Conservation (phyloP, 805 yeast species). For the Geotrichum ghanense region DNA sequence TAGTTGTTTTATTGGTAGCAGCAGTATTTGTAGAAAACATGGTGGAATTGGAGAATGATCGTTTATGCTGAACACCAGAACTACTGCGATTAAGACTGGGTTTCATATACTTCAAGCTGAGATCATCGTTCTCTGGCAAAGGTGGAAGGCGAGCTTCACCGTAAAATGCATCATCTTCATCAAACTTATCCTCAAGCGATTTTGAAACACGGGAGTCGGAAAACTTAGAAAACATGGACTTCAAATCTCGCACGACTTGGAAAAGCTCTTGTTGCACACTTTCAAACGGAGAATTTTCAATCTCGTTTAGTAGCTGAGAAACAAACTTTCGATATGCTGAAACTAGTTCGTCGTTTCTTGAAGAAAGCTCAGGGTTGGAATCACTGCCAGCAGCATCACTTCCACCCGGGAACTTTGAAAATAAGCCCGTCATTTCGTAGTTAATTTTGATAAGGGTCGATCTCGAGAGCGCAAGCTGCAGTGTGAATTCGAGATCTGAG, state of each 20-base stretch:
- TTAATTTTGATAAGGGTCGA: slow-evolving; percentile 22
- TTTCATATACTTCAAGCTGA: not conserved
- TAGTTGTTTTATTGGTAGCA: slow-evolving; percentile 8
- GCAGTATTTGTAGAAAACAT: slow-evolving; percentile 5
- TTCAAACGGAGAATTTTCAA: slow-evolving; percentile 19
- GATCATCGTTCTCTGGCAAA: not conserved
- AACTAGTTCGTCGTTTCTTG: slow-evolving; percentile 1
- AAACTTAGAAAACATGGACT: slow-evolving; percentile 20
- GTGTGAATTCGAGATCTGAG: slow-evolving; percentile 18
- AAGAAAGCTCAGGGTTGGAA: not conserved
- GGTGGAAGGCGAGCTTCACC: not conserved
- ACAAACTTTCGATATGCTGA: slow-evolving; percentile 19
- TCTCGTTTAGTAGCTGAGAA: slow-evolving; percentile 17
- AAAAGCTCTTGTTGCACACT: slow-evolving; percentile 21
- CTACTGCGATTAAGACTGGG: not conserved
- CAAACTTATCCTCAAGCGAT: not conserved
- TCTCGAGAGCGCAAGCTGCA: slow-evolving; percentile 22
- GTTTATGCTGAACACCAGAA: slow-evolving; percentile 5
- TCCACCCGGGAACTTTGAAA: slow-evolving; percentile 9
- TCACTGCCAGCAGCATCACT: slow-evolving; percentile 1
- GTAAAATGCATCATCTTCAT: not conserved
- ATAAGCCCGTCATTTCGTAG: slow-evolving; percentile 18
- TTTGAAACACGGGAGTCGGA: slow-evolving; percentile 9
- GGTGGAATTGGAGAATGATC: slow-evolving; percentile 7
- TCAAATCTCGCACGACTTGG: slow-evolving; percentile 21